Evolutionary conservation across 352 stramenopile species (phyloP).

Genomic region (Thraustochytrium striatum): DNA sequence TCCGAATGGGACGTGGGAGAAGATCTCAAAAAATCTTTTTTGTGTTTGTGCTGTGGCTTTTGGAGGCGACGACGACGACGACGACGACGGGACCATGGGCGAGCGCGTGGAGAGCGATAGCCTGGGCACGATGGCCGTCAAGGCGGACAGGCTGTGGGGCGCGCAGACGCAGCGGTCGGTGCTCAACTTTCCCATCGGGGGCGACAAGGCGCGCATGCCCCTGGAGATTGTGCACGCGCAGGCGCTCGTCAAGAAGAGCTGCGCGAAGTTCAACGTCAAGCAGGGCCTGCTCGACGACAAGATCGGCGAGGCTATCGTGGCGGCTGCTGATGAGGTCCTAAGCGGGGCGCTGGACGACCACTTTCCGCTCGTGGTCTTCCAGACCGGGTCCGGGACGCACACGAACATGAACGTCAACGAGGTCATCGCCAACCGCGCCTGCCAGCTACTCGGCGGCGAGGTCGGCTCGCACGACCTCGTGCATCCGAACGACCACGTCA

Average conservation of each 20-base stretch:
- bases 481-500: constrained; percentile 96
- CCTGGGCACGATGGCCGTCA: constrained; percentile 73
- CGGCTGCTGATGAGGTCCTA: constrained; percentile 85
- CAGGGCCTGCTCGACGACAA: constrained; percentile 71
- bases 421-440: constrained; percentile 84
- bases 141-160: constrained; percentile 78
- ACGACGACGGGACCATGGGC: too few species aligned
- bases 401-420: constrained; percentile 98
- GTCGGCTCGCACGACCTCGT: constrained; percentile 76
- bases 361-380: constrained; percentile 85
- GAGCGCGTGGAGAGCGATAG: constrained; percentile 64
- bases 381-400: constrained; percentile 90
- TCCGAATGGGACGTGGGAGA: too few species aligned
- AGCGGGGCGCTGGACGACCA: constrained; percentile 84
- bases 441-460: constrained; percentile 67
- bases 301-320: constrained; percentile 80
- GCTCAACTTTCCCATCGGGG: constrained; percentile 91
- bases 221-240: constrained; percentile 84
- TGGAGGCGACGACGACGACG: too few species aligned
- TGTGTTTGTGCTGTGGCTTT: too few species aligned
- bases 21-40: too few species aligned
- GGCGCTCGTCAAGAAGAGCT: constrained; percentile 90
- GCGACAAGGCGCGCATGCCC: constrained; percentile 81
- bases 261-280: constrained; percentile 81
- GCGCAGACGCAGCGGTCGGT: constrained; percentile 90